Base-by-base conservation (phyloP, 768 basidiomycete genomes). In the Trichaptum fuscoviolaceum region DNA sequence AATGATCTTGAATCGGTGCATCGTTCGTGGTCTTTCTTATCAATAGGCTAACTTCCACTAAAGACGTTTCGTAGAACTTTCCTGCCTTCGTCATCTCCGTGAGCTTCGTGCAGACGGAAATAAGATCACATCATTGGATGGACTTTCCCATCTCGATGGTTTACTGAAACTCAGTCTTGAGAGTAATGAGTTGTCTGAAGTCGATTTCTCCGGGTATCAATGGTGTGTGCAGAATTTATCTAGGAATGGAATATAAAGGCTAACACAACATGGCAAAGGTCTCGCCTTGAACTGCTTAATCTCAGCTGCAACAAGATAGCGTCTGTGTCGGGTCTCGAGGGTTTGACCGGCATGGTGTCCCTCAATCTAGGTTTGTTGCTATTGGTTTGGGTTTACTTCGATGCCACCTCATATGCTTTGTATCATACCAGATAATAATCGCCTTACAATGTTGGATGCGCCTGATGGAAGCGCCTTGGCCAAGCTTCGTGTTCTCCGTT, bases 51-150 rank as follows among this genome's bases (percentile, higher is more conserved):
- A 58, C 26, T 5, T 26, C 17, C 25, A 30, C 58, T 63, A 27
- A 65, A 58, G 34, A 9, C 25, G 9, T 63, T 62, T 67, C 70
- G 35, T 74, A 97, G 95, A 97, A 75, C 81, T 99, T 30, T 83
- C 85, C 67, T 93, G 91, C 75, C 83, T 99, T 65, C 84, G 86
- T 67, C 93, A 93, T 74, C 80, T 99, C 65, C 86, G 93, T 36
- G 95, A 98, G 75, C 85, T 99, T 64, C 90, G 86, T 65, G 91
- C 92, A n/a, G 94, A 99, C 74, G 85, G 86, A 63, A 99, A 98
- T 78, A 82, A 81, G 74, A 89, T 99, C 69, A 77, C 75, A 20
- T 87, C 83, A 73, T 71, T 93, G 18, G 87, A 90, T 57, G 95
- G 95, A 0, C 79, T 99, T 59, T 84, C 91, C 73, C 81, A 81